Evolutionary conservation across 768 basidiomycete species (phyloP), one percentile per base, ranked within the genome.

Genomic region (Lepiota venenata): DNA sequence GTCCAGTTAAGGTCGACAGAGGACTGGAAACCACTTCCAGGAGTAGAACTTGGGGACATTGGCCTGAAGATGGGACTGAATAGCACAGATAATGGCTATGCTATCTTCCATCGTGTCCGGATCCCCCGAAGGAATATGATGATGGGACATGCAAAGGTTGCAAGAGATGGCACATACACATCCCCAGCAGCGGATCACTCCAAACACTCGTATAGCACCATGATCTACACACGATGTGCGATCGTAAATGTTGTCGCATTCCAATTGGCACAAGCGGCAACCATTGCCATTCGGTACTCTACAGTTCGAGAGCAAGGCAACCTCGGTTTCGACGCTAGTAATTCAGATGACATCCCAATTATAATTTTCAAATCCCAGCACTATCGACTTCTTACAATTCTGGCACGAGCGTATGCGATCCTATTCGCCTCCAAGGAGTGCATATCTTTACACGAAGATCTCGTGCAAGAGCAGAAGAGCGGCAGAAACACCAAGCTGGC

Each of bases 221-320:
- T 67, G 64, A 55, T 64, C 4, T 60, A 58, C 35, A 40, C 58
- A 2, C 60, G 64, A 6, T 56, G 45, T 18, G 14, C 38, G 36
- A 55, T 66, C 38, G 35, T 61, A 37, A 47, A 51, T 21, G 46
- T 43, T 15, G 52, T 61, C 39, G 55, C 60, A 15, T 61, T 64
- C 21, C 63, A 64, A 46, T 61, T 67, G 18, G 66, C 63, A 4
- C 59, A 64, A 51, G 64, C 63, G 4, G 57, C 50, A 0, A 62
- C 62, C 18, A 66, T 67, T 21, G 61, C 66, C 14, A 62, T 58
- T 25, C 62, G 66, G 4, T 66, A 67, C 36, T 66, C 66, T 10
- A 53, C 57, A 29, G 62, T 64, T 27, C 60, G 66, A 2, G 64
- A 64, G 51, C 64, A 67, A 46, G 63, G 66, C 6, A 60, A 58